phyloP scores from a whole-genome alignment of 257 asterid species.

The Solanum bulbocastanum region DNA sequence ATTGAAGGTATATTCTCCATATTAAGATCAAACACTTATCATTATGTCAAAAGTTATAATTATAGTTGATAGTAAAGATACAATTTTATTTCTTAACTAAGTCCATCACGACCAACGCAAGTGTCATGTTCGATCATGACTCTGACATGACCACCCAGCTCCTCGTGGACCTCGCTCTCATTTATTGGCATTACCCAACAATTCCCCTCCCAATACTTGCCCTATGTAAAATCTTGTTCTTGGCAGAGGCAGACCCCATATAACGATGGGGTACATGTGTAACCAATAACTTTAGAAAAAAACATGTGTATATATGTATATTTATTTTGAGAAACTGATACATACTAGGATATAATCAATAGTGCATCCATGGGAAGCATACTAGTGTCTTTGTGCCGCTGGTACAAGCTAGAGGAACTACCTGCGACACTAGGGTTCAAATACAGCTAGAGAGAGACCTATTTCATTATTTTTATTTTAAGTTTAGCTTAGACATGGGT shows the following conservation, averaged over 20 bases:
- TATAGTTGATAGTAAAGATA: too few relatives aligned
- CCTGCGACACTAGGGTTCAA: background rate
- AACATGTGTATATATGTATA: too few relatives aligned
- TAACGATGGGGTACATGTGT: too few relatives aligned
- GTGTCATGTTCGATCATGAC: background rate
- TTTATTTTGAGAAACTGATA: too few relatives aligned
- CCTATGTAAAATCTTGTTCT: background rate
- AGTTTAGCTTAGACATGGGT: too few relatives aligned
- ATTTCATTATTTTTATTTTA: too few relatives aligned
- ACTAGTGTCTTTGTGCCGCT: background rate
- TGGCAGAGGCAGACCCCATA: background rate
- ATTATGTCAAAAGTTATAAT: too few relatives aligned
- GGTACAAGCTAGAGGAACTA: background rate
- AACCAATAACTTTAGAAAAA: too few relatives aligned
- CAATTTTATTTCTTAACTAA: too few relatives aligned
- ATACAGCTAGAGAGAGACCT: too few relatives aligned
- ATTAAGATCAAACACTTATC: too few relatives aligned
- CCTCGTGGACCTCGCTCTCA: background rate
- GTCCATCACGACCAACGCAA: background rate
- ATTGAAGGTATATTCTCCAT: background rate
- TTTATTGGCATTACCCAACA: background rate
- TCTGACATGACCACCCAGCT: background rate
- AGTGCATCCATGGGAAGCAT: background rate
- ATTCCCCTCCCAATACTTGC: background rate
- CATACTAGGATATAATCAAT: too few relatives aligned